Percentiles rank a stretch among this genome's conserved stretches.
Conservation (phyloP, 108 stramenopile species). For the Conticribra weissflogii region DNA sequence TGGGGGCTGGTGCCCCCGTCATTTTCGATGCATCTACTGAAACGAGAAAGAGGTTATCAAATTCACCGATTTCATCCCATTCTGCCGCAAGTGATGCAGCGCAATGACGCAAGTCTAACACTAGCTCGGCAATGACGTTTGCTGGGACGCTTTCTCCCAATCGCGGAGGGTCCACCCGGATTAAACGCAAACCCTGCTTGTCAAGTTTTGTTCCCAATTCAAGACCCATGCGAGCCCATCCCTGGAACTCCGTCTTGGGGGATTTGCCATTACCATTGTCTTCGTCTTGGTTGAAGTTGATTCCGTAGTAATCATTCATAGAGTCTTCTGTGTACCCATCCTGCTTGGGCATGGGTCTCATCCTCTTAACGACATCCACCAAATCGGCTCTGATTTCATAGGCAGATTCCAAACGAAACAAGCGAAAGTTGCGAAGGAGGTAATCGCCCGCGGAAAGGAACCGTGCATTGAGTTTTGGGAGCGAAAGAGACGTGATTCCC, state of each 20-base stretch:
- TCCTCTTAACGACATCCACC: slow-evolving; percentile 83
- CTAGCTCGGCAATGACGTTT: slow-evolving; percentile 80
- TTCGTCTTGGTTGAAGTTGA: slow-evolving; percentile 27
- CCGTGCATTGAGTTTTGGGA: slow-evolving; percentile 91
- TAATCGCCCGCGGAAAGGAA: slow-evolving; percentile 94
- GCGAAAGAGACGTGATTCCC: slow-evolving; percentile 56
- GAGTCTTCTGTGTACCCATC: slow-evolving; percentile 45
- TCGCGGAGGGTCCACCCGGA: slow-evolving; percentile 81
- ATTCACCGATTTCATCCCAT: slow-evolving; percentile 93
- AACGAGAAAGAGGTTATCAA: slow-evolving; percentile 92
- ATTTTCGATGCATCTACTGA: slow-evolving; percentile 76
- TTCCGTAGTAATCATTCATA: slow-evolving; percentile 38
- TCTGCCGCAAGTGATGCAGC: slow-evolving; percentile 79
- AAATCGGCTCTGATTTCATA: slow-evolving; percentile 94
- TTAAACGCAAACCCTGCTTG: slow-evolving; percentile 49
- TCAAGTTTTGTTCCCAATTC: slow-evolving; percentile 55
- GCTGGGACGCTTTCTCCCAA: slow-evolving; percentile 83
- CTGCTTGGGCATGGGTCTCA: slow-evolving; percentile 51
- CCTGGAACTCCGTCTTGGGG: slow-evolving; percentile 69
- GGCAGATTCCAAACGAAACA: slow-evolving; percentile 90
- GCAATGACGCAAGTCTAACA: slow-evolving; percentile 81
- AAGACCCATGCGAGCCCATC: slow-evolving; percentile 88
- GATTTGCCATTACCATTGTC: slow-evolving; percentile 34
- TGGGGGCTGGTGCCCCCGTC: slow-evolving; percentile 54
- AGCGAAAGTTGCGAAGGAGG: slow-evolving; percentile 87